Conservation (phyloP, 148 eudicot species). For the Euryodendron excelsum region DNA sequence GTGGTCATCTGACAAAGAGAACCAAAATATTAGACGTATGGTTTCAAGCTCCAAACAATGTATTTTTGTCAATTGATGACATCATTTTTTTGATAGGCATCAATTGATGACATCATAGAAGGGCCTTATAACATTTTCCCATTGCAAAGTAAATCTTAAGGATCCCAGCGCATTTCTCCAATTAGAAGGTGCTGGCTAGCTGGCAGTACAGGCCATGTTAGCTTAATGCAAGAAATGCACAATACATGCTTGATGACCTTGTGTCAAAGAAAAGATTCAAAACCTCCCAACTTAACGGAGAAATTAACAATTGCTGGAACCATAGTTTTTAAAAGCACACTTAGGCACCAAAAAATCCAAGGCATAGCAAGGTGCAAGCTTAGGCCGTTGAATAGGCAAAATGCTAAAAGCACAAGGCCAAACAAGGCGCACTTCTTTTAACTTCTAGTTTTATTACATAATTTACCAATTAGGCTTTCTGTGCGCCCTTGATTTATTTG, state of each 20-base stretch:
- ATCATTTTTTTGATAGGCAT: neutral
- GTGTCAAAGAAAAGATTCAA: neutral
- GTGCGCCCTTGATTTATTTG: neutral
- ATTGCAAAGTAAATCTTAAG: neutral
- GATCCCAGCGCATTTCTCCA: neutral
- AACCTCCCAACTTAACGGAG: neutral
- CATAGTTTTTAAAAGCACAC: neutral
- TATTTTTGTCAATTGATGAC: neutral
- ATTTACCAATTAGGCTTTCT: neutral
- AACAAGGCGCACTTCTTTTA: neutral
- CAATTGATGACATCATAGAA: neutral
- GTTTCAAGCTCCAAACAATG: constrained; percentile 2
- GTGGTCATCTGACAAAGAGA: constrained; percentile 74
- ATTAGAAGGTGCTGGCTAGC: neutral
- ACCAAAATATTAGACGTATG: neutral
- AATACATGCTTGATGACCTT: neutral
- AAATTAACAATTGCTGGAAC: neutral
- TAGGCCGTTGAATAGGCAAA: neutral
- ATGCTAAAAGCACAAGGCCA: too few species aligned
- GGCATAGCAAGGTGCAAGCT: neutral
- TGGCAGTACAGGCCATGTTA: neutral
- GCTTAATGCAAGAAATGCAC: neutral
- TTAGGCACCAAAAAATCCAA: neutral
- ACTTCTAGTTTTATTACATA: neutral
- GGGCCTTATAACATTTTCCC: too few species aligned